These are phyloP conservation scores for Phytophthora citricola DNA, from an alignment of 352 stramenopile species.

Conservation along the genomic window DNA sequence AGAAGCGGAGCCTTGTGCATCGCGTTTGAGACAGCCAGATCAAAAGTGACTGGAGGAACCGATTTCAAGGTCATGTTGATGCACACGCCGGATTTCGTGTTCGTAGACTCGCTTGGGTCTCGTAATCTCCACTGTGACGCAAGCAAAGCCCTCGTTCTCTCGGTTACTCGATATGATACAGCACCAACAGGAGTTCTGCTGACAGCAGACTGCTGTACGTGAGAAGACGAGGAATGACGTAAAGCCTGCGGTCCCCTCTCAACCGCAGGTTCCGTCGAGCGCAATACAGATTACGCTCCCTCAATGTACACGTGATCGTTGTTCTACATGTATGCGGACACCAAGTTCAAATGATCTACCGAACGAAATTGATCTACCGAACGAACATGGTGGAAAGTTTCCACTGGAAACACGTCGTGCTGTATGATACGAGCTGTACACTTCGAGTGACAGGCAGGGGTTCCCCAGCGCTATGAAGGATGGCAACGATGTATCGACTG, in stretches of 20 bases:
- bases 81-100: neutral
- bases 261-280: too few relatives aligned
- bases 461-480: neutral
- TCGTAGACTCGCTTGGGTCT: neutral
- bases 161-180: too few relatives aligned
- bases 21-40: neutral
- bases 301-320: too few relatives aligned
- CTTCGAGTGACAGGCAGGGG: neutral
- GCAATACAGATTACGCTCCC: too few relatives aligned
- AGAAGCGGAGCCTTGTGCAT: constrained; percentile 15
- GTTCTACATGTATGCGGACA: too few relatives aligned
- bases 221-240: too few relatives aligned
- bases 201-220: too few relatives aligned
- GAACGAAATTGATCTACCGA: constrained; percentile 18
- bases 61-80: constrained; percentile 8
- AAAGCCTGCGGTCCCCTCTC: too few relatives aligned
- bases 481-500: constrained; percentile 3
- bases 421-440: constrained; percentile 20
- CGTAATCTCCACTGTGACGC: neutral
- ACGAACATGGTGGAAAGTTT: constrained; percentile 2
- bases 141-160: neutral
- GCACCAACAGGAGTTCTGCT: too few relatives aligned
- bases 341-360: constrained; percentile 9
- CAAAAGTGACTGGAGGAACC: neutral
- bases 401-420: constrained; percentile 8